Conservation (phyloP, 2,329 filamentous ascomycete genomes). For the Ceratocystis colombiana region DNA sequence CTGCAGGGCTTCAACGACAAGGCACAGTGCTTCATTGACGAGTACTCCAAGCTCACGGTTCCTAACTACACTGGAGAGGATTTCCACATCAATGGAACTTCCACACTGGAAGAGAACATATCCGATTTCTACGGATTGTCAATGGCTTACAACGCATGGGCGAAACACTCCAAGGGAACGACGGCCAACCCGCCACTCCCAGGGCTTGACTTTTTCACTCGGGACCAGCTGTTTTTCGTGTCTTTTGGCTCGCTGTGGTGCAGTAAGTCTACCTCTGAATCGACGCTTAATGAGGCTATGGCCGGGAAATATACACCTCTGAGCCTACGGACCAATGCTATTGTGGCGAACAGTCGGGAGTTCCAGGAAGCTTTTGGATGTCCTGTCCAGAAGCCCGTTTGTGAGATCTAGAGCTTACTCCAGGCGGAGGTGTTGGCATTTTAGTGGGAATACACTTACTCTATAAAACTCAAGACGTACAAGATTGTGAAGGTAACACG, state of each 20-base stretch:
- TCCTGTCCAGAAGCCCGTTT: background rate
- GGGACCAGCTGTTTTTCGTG: conserved; percentile 62
- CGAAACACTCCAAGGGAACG: conserved; percentile 41
- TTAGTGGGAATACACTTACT: too few species aligned
- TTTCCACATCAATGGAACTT: conserved; percentile 48
- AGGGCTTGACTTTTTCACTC: conserved; percentile 51
- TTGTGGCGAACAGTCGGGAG: background rate
- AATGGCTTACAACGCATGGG: conserved; percentile 56
- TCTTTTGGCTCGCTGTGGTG: conserved; percentile 58
- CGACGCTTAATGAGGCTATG: background rate
- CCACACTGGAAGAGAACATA: conserved; percentile 61
- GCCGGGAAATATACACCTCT: background rate
- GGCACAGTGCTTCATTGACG: conserved; percentile 55
- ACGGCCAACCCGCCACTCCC: conserved; percentile 47
- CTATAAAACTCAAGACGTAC: too few species aligned
- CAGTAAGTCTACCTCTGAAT: conserved; percentile 39
- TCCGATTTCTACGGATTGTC: conserved; percentile 58
- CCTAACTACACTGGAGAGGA: background rate
- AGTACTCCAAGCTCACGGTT: conserved; percentile 47
- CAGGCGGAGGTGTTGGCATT: too few species aligned
- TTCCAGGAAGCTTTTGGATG: background rate
- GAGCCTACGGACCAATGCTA: background rate
- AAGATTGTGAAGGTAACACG: too few species aligned
- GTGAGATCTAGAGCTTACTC: conserved; percentile 13
- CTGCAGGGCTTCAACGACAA: conserved; percentile 48